Evolutionary conservation across 176 grass and related monocot species (phyloP), one percentile per base, ranked within the genome.

Genomic region (Neostapfia colusana): DNA sequence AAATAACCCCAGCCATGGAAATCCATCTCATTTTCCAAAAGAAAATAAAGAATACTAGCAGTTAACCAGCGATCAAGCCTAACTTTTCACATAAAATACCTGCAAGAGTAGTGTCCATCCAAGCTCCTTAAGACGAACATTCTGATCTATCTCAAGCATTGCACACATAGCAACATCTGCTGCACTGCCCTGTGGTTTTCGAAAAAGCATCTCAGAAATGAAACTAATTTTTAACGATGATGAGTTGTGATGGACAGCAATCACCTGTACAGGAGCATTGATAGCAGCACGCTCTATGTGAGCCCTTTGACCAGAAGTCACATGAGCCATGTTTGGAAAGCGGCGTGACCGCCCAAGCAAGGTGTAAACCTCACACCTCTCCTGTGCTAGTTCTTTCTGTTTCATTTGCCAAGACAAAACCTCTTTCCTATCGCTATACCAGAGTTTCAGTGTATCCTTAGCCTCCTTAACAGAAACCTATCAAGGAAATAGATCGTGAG

Each of bases 151-250:
- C 77, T 99, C 89, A 72, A 95, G 87, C 95, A 99, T 99, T 17
- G 95, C 95, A 73, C 95, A 99, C 95, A 95, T 99, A 53, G 95
- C 91, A 81, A 99, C 95, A 84, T 99, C 95, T 76, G 91, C 95
- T 77, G 95, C 95, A 69, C 95, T 99, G 27, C 95, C 95, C 95
- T 99, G 87, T 85, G 73, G 57, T 69, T 25, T 82, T 65, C 59
- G n/a, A 68, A 79, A 48, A 70, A 60, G 65, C 25, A 79, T 58
- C 58, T 70, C 67, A 36, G 76, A 25, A 54, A 23, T 36, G 24
- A 49, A 60, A 25, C 39, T 45, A 82, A 56, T 62, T 70, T 23
- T 23, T 39, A 69, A 51, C n/a, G 42, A 64, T 7, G 70, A 64
- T 11, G 25, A 66, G 69, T 44, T 43, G 45, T 38, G 54, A 60